phyloP scores from a whole-genome alignment of 805 yeast genomes.

The Teunomyces atbi region DNA sequence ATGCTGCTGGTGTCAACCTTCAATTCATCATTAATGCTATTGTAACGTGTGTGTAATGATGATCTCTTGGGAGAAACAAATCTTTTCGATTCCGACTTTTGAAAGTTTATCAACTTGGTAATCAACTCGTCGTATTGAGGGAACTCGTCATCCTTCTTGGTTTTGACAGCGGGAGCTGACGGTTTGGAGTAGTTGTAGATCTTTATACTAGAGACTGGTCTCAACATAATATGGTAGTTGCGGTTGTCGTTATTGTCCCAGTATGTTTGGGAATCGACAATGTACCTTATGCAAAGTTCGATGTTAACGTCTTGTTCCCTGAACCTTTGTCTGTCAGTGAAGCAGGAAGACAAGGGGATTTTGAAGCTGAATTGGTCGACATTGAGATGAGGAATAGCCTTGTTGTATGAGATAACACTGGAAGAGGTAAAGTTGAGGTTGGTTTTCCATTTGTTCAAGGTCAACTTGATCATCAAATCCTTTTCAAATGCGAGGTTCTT shows the following conservation, averaged over 20 bases:
- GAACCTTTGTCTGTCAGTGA: slow-evolving; percentile 8
- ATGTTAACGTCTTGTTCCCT: slow-evolving; percentile 21
- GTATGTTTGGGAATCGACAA: slow-evolving; percentile 23
- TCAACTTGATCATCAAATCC: slow-evolving; percentile 40
- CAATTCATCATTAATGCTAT: slow-evolving; percentile 13
- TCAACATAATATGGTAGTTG: slow-evolving; percentile 38
- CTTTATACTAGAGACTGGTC: slow-evolving; percentile 6
- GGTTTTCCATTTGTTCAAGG: slow-evolving; percentile 50
- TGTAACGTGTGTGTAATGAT: slow-evolving; percentile 17
- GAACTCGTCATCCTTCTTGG: slow-evolving; percentile 9
- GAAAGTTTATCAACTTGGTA: slow-evolving; percentile 17
- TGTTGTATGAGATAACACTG: slow-evolving; percentile 20
- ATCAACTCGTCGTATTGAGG: slow-evolving; percentile 24
- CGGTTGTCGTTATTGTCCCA: slow-evolving; percentile 40
- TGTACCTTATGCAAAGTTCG: slow-evolving; percentile 34
- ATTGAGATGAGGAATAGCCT: slow-evolving; percentile 19
- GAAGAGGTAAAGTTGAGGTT: slow-evolving; percentile 21
- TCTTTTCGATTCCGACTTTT: slow-evolving; percentile 7
- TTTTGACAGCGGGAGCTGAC: not conserved
- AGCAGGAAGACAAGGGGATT: slow-evolving; percentile 29
- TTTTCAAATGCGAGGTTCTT: slow-evolving; percentile 40
- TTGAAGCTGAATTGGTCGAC: slow-evolving; percentile 51
- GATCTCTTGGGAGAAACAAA: slow-evolving; percentile 9
- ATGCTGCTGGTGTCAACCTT: slow-evolving; percentile 9
- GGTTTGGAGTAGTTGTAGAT: slow-evolving; percentile 4